A percentile compares a stretch with the other conserved stretches of the same genome.
Conservation (phyloP, 2,329 filamentous ascomycete species). For the Aspergillus calidoustus region DNA sequence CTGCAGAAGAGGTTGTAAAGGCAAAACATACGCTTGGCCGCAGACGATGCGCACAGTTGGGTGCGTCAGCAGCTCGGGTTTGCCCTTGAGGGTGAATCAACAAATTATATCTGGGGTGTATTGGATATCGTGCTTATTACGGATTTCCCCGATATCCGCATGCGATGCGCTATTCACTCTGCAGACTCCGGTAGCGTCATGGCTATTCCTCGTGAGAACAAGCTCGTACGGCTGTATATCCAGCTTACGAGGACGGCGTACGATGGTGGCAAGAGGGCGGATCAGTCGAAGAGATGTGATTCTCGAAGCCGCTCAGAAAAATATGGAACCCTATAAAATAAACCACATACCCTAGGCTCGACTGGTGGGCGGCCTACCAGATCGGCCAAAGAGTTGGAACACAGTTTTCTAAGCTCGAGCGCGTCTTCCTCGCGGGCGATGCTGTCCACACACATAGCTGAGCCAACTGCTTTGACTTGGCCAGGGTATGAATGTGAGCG, state of each 20-base stretch:
- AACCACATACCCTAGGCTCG: conserved; percentile 65
- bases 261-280: conserved; percentile 53
- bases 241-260: conserved; percentile 58
- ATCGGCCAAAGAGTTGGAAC: conserved; percentile 69
- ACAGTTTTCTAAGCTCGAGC: conserved; percentile 59
- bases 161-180: conserved; percentile 63
- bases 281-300: conserved; percentile 65
- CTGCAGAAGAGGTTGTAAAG: conserved; percentile 46
- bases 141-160: conserved; percentile 65
- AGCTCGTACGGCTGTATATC: conserved; percentile 67
- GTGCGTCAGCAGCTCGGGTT: conserved; percentile 61
- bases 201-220: conserved; percentile 68
- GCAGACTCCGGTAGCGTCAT: conserved; percentile 62
- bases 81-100: conserved; percentile 58
- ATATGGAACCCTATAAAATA: conserved; percentile 70
- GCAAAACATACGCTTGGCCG: conserved; percentile 67
- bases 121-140: conserved; percentile 57
- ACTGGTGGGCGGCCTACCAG: conserved; percentile 72
- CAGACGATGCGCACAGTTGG: conserved; percentile 70
- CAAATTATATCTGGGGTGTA: conserved; percentile 47
- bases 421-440: conserved; percentile 73
- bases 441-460: conserved; percentile 58
- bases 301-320: conserved; percentile 65
- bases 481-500: conserved; percentile 73
- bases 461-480: conserved; percentile 15